Base-by-base conservation (phyloP, 805 yeast species). In the Kodamaea hsintzibuensis region DNA sequence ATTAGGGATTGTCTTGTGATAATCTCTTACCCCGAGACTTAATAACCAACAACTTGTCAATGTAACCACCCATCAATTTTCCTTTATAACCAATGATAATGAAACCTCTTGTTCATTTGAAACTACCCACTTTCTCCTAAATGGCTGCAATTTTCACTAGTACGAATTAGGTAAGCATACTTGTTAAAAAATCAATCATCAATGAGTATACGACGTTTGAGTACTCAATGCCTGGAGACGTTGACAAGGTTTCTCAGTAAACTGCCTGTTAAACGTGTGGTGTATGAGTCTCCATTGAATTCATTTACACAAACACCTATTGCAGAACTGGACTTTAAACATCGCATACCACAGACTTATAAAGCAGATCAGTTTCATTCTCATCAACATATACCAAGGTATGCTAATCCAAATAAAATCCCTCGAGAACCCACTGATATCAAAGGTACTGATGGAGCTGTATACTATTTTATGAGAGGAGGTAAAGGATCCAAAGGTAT, bases 341-440 rank as follows among this genome's bases (percentile, higher is more conserved):
- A 14, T 2, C 22, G 10, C 38, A 22, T n/a, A 13, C 40, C 48
- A n/a, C 27, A 30, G 17, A 6, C 9, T 37, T 22, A 33, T 7
- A 7, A 39, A 7, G 39, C 33, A 17, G 25, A 42, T 2, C 37
- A 16, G 14, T 50, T 35, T 37, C 19, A 38, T 6, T 38, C 49
- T 9, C 27, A 17, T 5, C 39, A 18, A 7, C 14, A 18, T 17
- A 17, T 25, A 12, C 55, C 51, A 40, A 37, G 45, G 9, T 37
- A 47, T 17, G 51, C 49, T 13, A 39, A 52, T 40, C 49, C 49
- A 1, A 7, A n/a, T 9, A 12, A 10, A 12, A 64, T 70, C 27
- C 78, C 78, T 5, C 55, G 38, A 14, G 30, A 33, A 2, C 65
- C 70, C 7, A 65, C 69, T 1, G 78, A 75, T 43, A 75, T 75